Percentiles rank a stretch among this genome's conserved stretches.
phyloP scores from a whole-genome alignment of 1,139 yeast species.

The Lodderomyces parapsilosis region DNA sequence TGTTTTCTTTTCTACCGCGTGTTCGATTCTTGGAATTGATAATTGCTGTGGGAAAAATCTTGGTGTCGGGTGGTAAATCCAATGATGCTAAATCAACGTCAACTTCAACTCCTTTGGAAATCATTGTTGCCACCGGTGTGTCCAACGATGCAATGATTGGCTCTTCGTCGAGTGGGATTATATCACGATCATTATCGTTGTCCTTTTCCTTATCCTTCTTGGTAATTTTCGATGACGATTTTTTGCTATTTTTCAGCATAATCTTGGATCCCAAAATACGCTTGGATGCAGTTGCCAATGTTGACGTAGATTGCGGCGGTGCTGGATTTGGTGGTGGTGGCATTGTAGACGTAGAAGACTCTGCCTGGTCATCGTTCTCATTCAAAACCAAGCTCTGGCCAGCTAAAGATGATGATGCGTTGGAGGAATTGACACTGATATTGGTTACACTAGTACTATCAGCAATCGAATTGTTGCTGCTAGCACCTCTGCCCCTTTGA shows the following conservation, averaged over 20 bases:
- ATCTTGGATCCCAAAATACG: slow-evolving; percentile 41
- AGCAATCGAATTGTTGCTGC: slow-evolving; percentile 2
- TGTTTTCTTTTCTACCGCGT: slow-evolving; percentile 48
- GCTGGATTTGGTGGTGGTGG: slow-evolving; percentile 3
- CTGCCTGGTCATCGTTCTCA: slow-evolving; percentile 6
- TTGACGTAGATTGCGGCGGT: slow-evolving; percentile 12
- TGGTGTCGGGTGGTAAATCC: slow-evolving; percentile 43
- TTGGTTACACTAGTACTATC: slow-evolving; percentile 11
- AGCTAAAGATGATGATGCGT: slow-evolving; percentile 18
- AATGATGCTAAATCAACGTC: slow-evolving; percentile 42
- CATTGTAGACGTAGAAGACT: slow-evolving; percentile 6
- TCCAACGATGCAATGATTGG: slow-evolving; percentile 14
- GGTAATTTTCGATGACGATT: slow-evolving; percentile 10
- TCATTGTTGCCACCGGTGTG: slow-evolving; percentile 25
- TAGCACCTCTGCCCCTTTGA: neutral
- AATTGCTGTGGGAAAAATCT: slow-evolving; percentile 35
- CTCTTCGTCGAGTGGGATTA: slow-evolving; percentile 10
- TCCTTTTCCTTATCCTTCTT: slow-evolving; percentile 3
- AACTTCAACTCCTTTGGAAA: slow-evolving; percentile 35
- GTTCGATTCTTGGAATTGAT: slow-evolving; percentile 37
- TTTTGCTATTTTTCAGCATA: slow-evolving; percentile 26
- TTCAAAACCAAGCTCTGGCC: slow-evolving; percentile 2
- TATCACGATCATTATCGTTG: slow-evolving; percentile 5
- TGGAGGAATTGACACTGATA: slow-evolving; percentile 21
- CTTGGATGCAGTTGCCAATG: slow-evolving; percentile 39